Evolutionary conservation across 2,329 filamentous ascomycete genomes (phyloP).

Genomic region (Apiospora marii): DNA sequence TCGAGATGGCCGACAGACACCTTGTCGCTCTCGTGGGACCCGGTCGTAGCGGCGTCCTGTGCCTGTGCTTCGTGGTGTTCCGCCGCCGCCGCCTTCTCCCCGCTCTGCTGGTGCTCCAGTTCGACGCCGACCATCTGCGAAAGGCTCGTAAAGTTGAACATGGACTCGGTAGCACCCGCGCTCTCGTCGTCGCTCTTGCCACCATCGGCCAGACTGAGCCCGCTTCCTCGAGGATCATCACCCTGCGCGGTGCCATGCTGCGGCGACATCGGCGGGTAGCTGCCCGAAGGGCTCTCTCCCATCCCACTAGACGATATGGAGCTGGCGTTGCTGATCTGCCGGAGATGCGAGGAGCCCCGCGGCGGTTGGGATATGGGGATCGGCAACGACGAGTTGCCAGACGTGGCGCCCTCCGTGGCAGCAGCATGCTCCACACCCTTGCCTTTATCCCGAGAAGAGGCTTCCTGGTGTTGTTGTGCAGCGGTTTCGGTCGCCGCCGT

Average conservation of each 20-base stretch:
- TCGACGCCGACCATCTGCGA: slow-evolving; percentile 81
- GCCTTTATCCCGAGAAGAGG: slow-evolving; percentile 64
- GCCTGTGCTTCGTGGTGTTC: slow-evolving; percentile 32
- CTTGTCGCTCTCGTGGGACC: slow-evolving; percentile 42
- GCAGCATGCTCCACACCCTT: slow-evolving; percentile 69
- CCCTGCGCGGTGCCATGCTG: slow-evolving; percentile 45
- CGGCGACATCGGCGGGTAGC: slow-evolving; percentile 49
- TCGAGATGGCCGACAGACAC: slow-evolving; percentile 41
- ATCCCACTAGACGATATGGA: slow-evolving; percentile 80
- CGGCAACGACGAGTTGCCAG: slow-evolving; percentile 50
- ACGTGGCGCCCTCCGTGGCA: slow-evolving; percentile 40
- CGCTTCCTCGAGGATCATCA: slow-evolving; percentile 62
- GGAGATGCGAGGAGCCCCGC: slow-evolving; percentile 73
- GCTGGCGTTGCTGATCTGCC: slow-evolving; percentile 87
- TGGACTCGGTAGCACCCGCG: slow-evolving; percentile 69
- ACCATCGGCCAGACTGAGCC: slow-evolving; percentile 55
- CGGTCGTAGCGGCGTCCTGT: background rate
- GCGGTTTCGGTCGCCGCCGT: slow-evolving; percentile 36
- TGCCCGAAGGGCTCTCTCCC: slow-evolving; percentile 67
- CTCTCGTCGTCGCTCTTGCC: slow-evolving; percentile 59
- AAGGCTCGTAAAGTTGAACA: slow-evolving; percentile 92
- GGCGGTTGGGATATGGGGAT: slow-evolving; percentile 56
- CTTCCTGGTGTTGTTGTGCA: slow-evolving; percentile 12
- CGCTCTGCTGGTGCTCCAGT: slow-evolving; percentile 50
- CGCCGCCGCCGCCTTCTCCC: slow-evolving; percentile 33